Evolutionary conservation across 2,329 filamentous ascomycete species (phyloP), one percentile per base, ranked within the genome.

Genomic region (Fusarium drepaniforme): DNA sequence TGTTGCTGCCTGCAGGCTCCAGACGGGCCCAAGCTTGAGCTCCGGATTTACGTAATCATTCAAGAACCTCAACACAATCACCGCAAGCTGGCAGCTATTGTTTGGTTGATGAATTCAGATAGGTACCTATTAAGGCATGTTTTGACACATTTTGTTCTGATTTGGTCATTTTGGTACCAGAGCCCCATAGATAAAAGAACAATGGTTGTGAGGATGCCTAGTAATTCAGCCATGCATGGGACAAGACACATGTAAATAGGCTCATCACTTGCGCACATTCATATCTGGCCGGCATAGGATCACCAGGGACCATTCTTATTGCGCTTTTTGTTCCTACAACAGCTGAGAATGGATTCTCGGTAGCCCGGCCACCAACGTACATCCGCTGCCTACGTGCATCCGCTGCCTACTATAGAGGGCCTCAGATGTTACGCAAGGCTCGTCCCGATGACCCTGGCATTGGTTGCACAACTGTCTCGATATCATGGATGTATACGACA

Each of bases 1-100:
- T 67, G 66, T 68, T 75, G 72, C 69, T 75, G 72, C 72, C 72
- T 75, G 59, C 65, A 70, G 62, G 57, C 61, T 64, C 44, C 35
- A 44, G 38, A 42, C 12, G 72, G 72, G 72, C 42, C 72, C 63
- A 64, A 70, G 72, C 72, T 73, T 23, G 53, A 33, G 18, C 44
- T 23, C 9, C 44, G 3, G 44, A 16, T n/a, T 65, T 65, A 65
- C 38, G 37, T 51, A 61, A 66, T 25, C 51, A 33, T 18, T 7
- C 11, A 30, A 5, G 30, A 21, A 21, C 49, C 49, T 56, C 28
- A 53, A 53, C 28, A 21, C 25, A 28, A 53, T 33, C 11, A 53
- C 28, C 28, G 21, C 11, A 11, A 33, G 12, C 11, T 33, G 28
- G 25, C 25, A 51, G 16, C 5, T n/a, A 21, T 33, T 56, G 49